Percentiles rank a stretch among this genome's conserved stretches.
These are phyloP conservation scores for Spergularia marina DNA, from an alignment of 148 eudicot species.

Conservation along the genomic window DNA sequence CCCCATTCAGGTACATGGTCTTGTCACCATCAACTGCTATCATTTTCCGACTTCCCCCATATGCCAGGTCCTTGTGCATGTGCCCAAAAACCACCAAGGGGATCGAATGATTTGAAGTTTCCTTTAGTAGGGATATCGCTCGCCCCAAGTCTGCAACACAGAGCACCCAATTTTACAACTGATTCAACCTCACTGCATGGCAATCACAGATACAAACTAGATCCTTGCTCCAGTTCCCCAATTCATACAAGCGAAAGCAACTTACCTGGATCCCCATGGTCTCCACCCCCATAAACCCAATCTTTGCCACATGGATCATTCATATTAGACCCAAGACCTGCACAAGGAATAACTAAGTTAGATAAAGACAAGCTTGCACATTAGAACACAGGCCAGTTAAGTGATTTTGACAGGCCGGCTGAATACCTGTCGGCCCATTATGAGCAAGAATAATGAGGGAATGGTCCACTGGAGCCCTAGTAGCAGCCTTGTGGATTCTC, in stretches of 20 bases:
- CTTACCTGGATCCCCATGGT: slow-evolving; percentile 92
- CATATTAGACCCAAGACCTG: slow-evolving; percentile 81
- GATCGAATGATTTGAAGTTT: slow-evolving; percentile 42
- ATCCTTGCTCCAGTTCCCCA: background rate
- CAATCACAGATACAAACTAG: background rate
- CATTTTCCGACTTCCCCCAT: slow-evolving; percentile 77
- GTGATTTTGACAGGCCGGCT: background rate
- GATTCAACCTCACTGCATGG: background rate
- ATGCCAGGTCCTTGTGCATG: slow-evolving; percentile 77
- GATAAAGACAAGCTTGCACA: background rate
- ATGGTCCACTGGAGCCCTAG: slow-evolving; percentile 56
- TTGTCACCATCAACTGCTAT: slow-evolving; percentile 56
- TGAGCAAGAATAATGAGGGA: slow-evolving; percentile 74
- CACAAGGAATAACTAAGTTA: slow-evolving; percentile 4
- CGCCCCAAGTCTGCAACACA: slow-evolving; percentile 61
- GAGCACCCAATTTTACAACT: background rate
- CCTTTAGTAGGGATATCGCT: slow-evolving; percentile 64
- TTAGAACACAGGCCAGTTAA: background rate
- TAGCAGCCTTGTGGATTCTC: slow-evolving; percentile 56
- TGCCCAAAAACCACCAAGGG: slow-evolving; percentile 90
- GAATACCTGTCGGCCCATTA: slow-evolving; percentile 87
- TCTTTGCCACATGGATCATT: slow-evolving; percentile 91
- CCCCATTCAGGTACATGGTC: slow-evolving; percentile 75
- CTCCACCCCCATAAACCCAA: slow-evolving; percentile 74
- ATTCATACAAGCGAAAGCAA: background rate